These are phyloP conservation scores for Acrodontium crateriforme DNA, from an alignment of 2,329 filamentous ascomycete genomes.

Conservation along the genomic window DNA sequence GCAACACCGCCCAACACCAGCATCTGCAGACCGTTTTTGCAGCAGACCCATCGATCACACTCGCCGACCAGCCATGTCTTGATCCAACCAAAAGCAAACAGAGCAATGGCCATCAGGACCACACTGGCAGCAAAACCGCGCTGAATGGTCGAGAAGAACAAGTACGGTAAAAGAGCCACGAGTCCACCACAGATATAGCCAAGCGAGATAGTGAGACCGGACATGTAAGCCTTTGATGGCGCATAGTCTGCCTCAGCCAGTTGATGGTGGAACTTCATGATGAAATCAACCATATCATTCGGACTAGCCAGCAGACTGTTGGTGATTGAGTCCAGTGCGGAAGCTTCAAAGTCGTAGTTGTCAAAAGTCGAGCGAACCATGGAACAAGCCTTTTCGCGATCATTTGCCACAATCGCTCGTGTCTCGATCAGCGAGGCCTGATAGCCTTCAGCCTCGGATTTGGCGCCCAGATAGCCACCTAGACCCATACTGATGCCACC, in stretches of 20 bases:
- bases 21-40: slow-evolving; percentile 51
- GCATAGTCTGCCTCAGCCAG: slow-evolving; percentile 31
- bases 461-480: slow-evolving; percentile 32
- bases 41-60: slow-evolving; percentile 31
- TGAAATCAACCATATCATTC: slow-evolving; percentile 30
- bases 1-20: slow-evolving; percentile 50
- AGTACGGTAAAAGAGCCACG: slow-evolving; percentile 58
- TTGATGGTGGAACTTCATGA: slow-evolving; percentile 35
- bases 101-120: slow-evolving; percentile 44
- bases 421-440: slow-evolving; percentile 32
- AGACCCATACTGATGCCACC: slow-evolving; percentile 30
- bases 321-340: slow-evolving; percentile 12
- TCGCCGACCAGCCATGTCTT: slow-evolving; percentile 44
- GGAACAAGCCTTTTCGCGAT: slow-evolving; percentile 22
- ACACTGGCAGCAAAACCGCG: slow-evolving; percentile 47
- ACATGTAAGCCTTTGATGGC: slow-evolving; percentile 30
- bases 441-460: slow-evolving; percentile 38
- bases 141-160: slow-evolving; percentile 33
- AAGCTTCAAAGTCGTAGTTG: slow-evolving; percentile 26
- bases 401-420: slow-evolving; percentile 25
- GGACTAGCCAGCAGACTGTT: slow-evolving; percentile 7
- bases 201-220: slow-evolving; percentile 50
- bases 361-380: slow-evolving; percentile 30
- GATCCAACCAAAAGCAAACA: slow-evolving; percentile 51
- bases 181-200: slow-evolving; percentile 59